Base-by-base conservation (phyloP, 495 filamentous ascomycete genomes). In the Ascobolus immersus region DNA sequence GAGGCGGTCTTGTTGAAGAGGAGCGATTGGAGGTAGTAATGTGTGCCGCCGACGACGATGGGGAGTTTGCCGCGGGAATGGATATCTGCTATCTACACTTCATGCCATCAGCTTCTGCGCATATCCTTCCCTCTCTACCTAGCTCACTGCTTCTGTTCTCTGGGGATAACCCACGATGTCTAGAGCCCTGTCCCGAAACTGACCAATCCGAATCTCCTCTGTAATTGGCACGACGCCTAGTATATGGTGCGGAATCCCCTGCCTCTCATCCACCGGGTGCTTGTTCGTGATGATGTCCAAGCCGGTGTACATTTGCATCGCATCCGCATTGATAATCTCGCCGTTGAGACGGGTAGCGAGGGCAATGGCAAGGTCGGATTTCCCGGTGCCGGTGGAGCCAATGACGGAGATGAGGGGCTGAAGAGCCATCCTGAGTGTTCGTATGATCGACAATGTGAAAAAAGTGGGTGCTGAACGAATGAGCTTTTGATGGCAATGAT, bases 281-380 rank as follows among this genome's bases (percentile, higher is more conserved):
- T 94, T 84, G 52, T 99, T 99, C 12, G 89, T 99, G 35, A 93
- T 82, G 40, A 94, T 75, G 1, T 86, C 81, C 13, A 99, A 59
- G 6, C 82, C 89, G 21, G 67, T 59, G 45, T 99, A 99, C 63
- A 99, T 72, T 50, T 94, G 89, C 77, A 99, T 86, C n/a, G 86
- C 86, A 56, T 99, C 89, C 32, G 76, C 81, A 49, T 99, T 99
- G 59, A 99, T 78, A 34, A 99, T 66, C 55, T 99, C 89, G 41
- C 89, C 89, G 52, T 90, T 75, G 54, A 77, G 82, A 21, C 61
- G 63, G 22, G 60, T 59, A 3, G 89, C 86, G 19, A 99, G 50
- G 29, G 90, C 77, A 6, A 99, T 76, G 33, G 89, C 89, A 41
- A 99, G 75, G 84, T 96, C 76, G n/a, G 86, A 93, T 59, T 96